Base-by-base conservation (phyloP, 805 yeast genomes). In the Saitoella complicata region DNA sequence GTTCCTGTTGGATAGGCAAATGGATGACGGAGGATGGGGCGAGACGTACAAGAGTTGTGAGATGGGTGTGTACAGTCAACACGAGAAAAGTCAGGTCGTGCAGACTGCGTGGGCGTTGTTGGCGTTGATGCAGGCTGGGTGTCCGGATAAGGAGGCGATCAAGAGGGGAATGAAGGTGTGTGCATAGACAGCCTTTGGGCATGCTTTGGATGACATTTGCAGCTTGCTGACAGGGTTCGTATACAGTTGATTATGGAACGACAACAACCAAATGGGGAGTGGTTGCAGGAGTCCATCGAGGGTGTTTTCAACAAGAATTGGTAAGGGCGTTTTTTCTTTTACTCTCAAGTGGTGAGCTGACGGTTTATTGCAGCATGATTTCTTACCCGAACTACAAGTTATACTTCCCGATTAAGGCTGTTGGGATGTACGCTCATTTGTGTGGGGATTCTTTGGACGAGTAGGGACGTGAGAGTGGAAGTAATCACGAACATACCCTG, bases 21-120 rank as follows among this genome's bases (percentile, higher is more conserved):
- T 78, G 55, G 61, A 58, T 4, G 97, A 91, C 61, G 99, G 98
- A 29, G 98, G 98, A 1, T 91, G 98, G 98, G 83, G 94, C 45
- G 99, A 91, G 62, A 73, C 83, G 6, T 85, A 88, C 83, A 79
- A 88, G 40, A 32, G 33, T 29, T 39, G 42, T 39, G 36, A 12
- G 12, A 39, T 38, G n/a, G 43, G 32, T 4, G 9, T 32, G 34
- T 34, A 41, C 31, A 35, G 32, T 5, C 32, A 41, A 34, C 53
- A 46, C 39, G 53, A 51, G 39, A 39, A 41, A 30, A 40, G 94
- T 1, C 68, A 79, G 43, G 79, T 79, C 0, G 95, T 88, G 1
- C 96, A 87, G 58, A 86, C 97, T 0, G 72, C 95, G 0, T 91
- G 98, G 98, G 93, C 80, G 0, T 53, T 82, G 5, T 80, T 91